Evolutionary conservation across 1,284 basidiomycete genomes (phyloP), one percentile per base, ranked within the genome.

Genomic region (Melanopsichium pennsylvanicum): DNA sequence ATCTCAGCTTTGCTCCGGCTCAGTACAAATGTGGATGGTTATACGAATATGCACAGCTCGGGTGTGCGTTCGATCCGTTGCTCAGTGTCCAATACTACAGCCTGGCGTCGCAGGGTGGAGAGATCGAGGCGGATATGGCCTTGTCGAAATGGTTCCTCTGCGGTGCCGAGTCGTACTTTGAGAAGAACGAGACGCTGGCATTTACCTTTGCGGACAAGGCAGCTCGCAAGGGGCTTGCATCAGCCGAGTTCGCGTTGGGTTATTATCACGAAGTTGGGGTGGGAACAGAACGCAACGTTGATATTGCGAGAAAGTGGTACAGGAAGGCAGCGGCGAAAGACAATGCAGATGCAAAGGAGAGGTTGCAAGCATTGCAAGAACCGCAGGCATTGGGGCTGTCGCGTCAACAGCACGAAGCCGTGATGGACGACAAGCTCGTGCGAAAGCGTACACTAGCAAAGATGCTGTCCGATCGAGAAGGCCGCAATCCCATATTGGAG

Each of bases 61-160:
- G 90, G 0, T 93, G 90, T 84, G 85, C 88, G 0, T 97, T 93
- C 81, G 93, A 97, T 75, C 89, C 93, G 0, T 84, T 96, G 15
- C 84, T 96, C 34, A 90, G 88, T 52, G 93, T 97, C 21, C 91
- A 95, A 81, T 97, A 93, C 82, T 97, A 97, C 82, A 88, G 87
- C 26, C 81, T 85, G 8, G 94, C 93, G 0, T 90, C 71, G 22
- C 76, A 80, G 42, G 78, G 73, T n/a, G 79, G 79, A 43, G 91
- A 96, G 82, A 85, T 86, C 35, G 93, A 97, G 79, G 94, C 94
- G 0, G 93, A 97, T 81, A 94, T 97, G 92, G 93, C 92, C 7
- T 85, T 96, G 40, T 88, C 87, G 82, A 96, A 94, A 82, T 96
- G 93, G 93, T 96, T 95, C 85, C 82, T 96, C 43, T 95, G 93